These are phyloP conservation scores for Drechslerella coelobrocha DNA, from an alignment of 2,329 filamentous ascomycete genomes.

Conservation along the genomic window DNA sequence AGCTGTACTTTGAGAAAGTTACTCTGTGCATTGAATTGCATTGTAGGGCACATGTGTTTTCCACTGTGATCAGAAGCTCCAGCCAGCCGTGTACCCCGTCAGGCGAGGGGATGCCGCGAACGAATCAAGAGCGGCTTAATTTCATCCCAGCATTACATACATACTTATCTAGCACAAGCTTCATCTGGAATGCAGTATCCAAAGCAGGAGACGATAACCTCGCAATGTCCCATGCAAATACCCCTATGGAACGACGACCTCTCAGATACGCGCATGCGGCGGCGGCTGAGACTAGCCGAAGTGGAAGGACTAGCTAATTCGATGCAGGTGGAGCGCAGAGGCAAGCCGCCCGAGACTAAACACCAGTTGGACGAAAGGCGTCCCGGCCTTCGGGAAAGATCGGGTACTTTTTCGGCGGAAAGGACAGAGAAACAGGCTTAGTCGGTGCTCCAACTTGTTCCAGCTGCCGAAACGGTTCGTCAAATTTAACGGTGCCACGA, in stretches of 20 bases:
- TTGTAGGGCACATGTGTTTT: no score
- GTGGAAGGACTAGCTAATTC: background rate
- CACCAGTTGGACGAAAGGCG: background rate
- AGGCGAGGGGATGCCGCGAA: constrained; percentile 16
- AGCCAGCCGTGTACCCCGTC: background rate
- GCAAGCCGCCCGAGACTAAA: constrained; percentile 2
- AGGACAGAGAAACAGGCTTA: constrained; percentile 35
- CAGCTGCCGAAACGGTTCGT: constrained; percentile 45
- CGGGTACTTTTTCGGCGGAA: constrained; percentile 49
- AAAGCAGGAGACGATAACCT: constrained; percentile 20
- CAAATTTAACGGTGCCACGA: constrained; percentile 26
- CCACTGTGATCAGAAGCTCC: background rate
- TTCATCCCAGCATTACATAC: no score
- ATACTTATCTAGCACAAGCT: background rate
- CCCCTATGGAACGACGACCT: no score
- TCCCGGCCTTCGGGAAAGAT: constrained; percentile 49
- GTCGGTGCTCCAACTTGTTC: constrained; percentile 27
- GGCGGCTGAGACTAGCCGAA: background rate
- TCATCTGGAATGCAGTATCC: constrained; percentile 3
- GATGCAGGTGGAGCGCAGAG: background rate
- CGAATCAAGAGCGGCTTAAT: background rate
- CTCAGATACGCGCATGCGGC: background rate
- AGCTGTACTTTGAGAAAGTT: no score
- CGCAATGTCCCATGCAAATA: no score
- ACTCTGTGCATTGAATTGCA: no score